Conservation (phyloP, 306 rosid species). For the Sophora flavescens region DNA sequence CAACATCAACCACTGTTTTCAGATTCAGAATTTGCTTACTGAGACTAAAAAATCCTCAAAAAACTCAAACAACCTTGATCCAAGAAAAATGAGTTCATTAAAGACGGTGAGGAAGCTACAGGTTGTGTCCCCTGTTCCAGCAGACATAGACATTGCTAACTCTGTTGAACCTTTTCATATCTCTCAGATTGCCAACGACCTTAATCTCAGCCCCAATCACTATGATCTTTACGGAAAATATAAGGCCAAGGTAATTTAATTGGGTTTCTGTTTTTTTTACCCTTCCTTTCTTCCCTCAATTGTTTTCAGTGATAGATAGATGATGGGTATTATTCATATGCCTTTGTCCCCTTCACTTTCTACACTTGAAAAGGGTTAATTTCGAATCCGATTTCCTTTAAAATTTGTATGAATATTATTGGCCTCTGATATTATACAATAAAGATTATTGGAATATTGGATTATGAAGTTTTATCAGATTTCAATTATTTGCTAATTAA, state of each 20-base stretch:
- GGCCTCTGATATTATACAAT: neutral
- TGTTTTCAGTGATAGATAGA: neutral
- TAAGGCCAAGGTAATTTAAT: conserved; percentile 75
- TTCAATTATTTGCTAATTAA: neutral
- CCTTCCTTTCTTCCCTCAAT: neutral
- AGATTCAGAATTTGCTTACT: neutral
- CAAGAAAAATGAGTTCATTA: conserved; percentile 62
- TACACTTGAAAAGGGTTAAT: neutral
- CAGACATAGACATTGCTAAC: conserved; percentile 92
- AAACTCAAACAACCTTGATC: neutral
- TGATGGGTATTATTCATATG: neutral
- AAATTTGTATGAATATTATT: neutral
- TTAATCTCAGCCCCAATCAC: conserved; percentile 75
- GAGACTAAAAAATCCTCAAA: neutral
- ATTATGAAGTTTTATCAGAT: neutral
- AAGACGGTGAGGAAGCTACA: conserved; percentile 71
- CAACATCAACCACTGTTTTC: neutral
- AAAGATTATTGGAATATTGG: neutral
- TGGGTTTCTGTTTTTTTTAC: neutral
- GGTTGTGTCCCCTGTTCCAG: conserved; percentile 92
- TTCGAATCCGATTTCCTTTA: neutral
- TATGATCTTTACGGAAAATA: conserved; percentile 95
- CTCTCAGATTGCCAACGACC: conserved; percentile 74
- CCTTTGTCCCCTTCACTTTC: neutral
- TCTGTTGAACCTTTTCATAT: conserved; percentile 86